Evolutionary conservation across 495 filamentous ascomycete genomes (phyloP), one percentile per base, ranked within the genome.

Genomic region (Hypomontagnella submonticulosa): DNA sequence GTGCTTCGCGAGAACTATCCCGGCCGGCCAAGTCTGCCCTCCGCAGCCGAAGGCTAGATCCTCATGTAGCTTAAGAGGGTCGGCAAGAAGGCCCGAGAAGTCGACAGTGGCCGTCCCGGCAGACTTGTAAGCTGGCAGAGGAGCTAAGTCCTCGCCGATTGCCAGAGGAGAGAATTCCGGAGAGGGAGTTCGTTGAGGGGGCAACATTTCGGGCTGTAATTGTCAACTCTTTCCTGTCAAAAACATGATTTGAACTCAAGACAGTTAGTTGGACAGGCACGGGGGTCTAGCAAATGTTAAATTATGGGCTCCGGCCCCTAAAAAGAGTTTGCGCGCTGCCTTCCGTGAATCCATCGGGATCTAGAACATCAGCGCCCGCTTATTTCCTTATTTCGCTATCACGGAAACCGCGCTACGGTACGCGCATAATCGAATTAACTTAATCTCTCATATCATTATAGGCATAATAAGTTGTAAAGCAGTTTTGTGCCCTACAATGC

Each of bases 21-120:
- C 95, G 1, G 95, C 95, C 0, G 93, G 95, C 95, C 95, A 98
- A 11, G 96, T 79, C 71, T 92, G 89, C 1, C 95, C 95, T 12
- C 95, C 95, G 74, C 94, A 97, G 67, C 94, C 94, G 68, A 91
- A 85, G 51, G 82, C 85, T 11, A 96, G 81, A 70, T 98, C 92
- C 73, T 97, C 92, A 67, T 90, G 89, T 10, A 98, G 84, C 50
- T 84, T 80, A 37, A 99, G 79, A 6, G 92, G 89, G 23, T 73
- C 72, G 12, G 76, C 72, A 12, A 97, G 81, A 19, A 95, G 84
- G 11, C 90, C 90, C 40, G 89, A 84, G 65, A 99, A 96, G 42
- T 88, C 83, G 27, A 92, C 76, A 15, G 75, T 75, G 2, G 84
- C 88, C 30, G 85, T 87, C 12, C 82, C 82, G 6, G 92, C 85